Evolutionary conservation across 176 grass and related monocot species (phyloP), one percentile per base, ranked within the genome.

Genomic region (Carex littledalei): DNA sequence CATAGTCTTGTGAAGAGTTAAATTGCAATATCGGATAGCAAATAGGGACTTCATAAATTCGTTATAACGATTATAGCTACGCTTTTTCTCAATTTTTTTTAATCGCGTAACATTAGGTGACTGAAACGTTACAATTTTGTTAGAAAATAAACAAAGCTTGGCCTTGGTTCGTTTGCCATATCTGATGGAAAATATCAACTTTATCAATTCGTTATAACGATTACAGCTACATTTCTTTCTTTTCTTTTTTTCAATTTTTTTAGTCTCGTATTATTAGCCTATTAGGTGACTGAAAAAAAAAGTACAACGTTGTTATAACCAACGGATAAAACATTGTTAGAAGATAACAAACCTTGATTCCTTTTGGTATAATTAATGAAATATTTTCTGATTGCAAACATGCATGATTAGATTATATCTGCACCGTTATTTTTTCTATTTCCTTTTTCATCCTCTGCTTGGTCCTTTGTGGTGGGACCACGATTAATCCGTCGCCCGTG

Each of bases 401-500:
- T 26, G 71, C 71, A 74, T 76, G 5, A 39, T 39, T 39, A 39
- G 21, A 76, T 52, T 76, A 18, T 6, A 17, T 17, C 8, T 63
- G 21, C 1, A 0, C 9, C 6, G 0, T 35, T 15, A 17, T 17
- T 67, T 14, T 31, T 39, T 20, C 3, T 3, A 35, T 31, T 20
- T 9, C 3, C 12, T 3, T 63, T 63, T 22, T 22, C 22, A 47
- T 22, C 22, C 22, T 53, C n/a, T 18, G 54, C 26, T 83, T 68
- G 21, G 41, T 52, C 17, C 47, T 67, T 83, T 83, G 1, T 67
- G 64, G 61, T 53, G 61, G 60, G 49, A 22, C 61, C 64, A 67
- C 47, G 26, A 50, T 49, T 50, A 64, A 52, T 83, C 61, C 60
- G 39, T 11, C 34, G 16, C 81, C 81, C 81, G 81, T 83, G 81